These are phyloP conservation scores for Rhazya stricta DNA, from an alignment of 257 asterid species.

Conservation along the genomic window DNA sequence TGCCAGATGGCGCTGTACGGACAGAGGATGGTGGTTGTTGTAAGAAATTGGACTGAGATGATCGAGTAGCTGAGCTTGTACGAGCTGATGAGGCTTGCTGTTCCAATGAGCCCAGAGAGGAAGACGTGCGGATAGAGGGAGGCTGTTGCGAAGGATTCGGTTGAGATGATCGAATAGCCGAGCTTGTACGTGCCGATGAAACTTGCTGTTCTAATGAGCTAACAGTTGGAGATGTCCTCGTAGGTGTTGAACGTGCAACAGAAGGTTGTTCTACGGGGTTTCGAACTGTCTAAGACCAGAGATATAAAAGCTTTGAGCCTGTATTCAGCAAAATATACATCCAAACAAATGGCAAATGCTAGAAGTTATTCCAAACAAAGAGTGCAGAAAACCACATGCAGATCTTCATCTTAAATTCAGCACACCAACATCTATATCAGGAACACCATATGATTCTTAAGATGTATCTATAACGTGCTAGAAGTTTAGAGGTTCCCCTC, in stretches of 20 bases:
- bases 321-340: constrained; percentile 1
- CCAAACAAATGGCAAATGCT: neutral
- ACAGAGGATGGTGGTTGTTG: constrained; percentile 26
- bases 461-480: neutral
- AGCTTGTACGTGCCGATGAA: constrained; percentile 35
- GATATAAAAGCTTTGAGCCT: constrained; percentile 19
- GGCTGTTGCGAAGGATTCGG: constrained; percentile 19
- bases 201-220: constrained; percentile 41
- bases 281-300: constrained; percentile 60
- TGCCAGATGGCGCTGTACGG: constrained; percentile 21
- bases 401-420: neutral
- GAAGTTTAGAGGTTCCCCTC: neutral
- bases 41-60: constrained; percentile 29
- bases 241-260: constrained; percentile 30
- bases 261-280: constrained; percentile 35
- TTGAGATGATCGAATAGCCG: constrained; percentile 31
- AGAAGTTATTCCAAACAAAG: neutral
- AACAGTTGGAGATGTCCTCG: constrained; percentile 31
- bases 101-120: constrained; percentile 26
- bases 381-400: neutral
- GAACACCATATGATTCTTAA: neutral
- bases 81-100: constrained; percentile 45
- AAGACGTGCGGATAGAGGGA: constrained; percentile 22
- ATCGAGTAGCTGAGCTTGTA: constrained; percentile 23
- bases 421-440: neutral